Base-by-base conservation (phyloP, 2,329 filamentous ascomycete species). In the Conoideocrella luteorostrata region DNA sequence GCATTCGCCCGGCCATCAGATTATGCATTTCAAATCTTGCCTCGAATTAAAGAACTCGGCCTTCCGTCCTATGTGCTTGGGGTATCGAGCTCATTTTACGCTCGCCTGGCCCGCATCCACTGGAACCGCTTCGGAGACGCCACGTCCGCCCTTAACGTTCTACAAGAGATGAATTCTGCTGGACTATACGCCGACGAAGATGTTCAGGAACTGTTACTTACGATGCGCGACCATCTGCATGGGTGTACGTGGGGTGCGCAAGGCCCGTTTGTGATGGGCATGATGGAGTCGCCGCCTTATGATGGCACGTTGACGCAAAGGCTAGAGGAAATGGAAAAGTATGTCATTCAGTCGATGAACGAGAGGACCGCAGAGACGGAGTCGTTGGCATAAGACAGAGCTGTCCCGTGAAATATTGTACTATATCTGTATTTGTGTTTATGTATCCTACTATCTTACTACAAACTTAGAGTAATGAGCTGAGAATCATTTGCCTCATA, bases 21-120 rank as follows among this genome's bases (percentile, higher is more conserved):
- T 0, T 68, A 85, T 1, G 69, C 72, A 0, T 71, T 85, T 35
- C 70, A 72, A 35, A 62, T 89, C 21, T 68, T 90, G 1, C 83
- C 85, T 0, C 74, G 76, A 7, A 67, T 89, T 53, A 86, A 85
- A 56, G 69, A 74, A 35, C 69, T 87, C 1, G 85, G 86, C 2
- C 72, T 84, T 2, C 75, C 78, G 1, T 84, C 83, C 0, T 87
- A 84, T 55, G 80, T 87, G 6, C 72, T 91, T 1, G 86, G 84
- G 38, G 82, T 78, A 5, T 81, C 80, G 15, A 84, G 84, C 0
- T 67, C 74, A 0, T 77, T 90, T 33, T 90, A 86, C 67, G 82
- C 84, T 56, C 70, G 78, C 39, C 71, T 88, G 26, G 69, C 87
- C 20, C 62, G 69, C 12, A 72, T 82, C 18, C 68, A 79, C 44